Evolutionary conservation across 805 yeast genomes (phyloP).

Genomic region (Zygoascus tannicola): DNA sequence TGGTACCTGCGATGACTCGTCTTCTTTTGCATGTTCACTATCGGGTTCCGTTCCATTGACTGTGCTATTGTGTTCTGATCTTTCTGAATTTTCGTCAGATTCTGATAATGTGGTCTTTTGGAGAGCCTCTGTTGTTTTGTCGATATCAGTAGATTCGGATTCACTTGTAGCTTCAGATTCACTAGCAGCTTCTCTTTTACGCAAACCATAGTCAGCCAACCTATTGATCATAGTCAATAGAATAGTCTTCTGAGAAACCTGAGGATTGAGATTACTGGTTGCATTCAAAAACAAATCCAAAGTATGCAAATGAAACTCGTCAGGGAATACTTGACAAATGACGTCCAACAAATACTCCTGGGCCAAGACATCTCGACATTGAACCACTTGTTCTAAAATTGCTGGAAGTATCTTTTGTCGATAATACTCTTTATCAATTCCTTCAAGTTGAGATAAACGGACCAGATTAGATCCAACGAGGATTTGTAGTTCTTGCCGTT

Average conservation of each 20-base stretch:
- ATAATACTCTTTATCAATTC: constrained; percentile 42
- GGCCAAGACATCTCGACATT: constrained; percentile 84
- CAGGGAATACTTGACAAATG: constrained; percentile 89
- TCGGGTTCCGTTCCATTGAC: constrained; percentile 2
- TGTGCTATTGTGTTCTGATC: background rate
- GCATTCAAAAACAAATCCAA: constrained; percentile 58
- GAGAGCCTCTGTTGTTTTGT: constrained; percentile 6
- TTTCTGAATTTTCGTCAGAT: constrained; percentile 8
- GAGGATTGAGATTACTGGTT: constrained; percentile 57
- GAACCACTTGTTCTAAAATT: constrained; percentile 80
- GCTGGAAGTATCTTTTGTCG: constrained; percentile 59
- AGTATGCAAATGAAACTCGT: constrained; percentile 74
- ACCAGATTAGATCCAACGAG: constrained; percentile 90
- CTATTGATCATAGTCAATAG: constrained; percentile 66
- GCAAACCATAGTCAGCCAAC: constrained; percentile 20
- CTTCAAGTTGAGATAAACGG: constrained; percentile 73
- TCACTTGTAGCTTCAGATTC: constrained; percentile 7
- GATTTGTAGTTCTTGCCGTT: constrained; percentile 81
- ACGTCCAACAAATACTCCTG: constrained; percentile 90
- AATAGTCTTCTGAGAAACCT: constrained; percentile 57
- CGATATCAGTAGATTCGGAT: too few relatives aligned
- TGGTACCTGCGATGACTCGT: background rate
- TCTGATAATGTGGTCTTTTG: constrained; percentile 7
- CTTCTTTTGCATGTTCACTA: constrained; percentile 3
- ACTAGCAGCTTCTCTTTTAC: constrained; percentile 11